Evolutionary conservation across 108 stramenopile genomes (phyloP), one percentile per base, ranked within the genome.

Genomic region (Skeletonema potamos): DNA sequence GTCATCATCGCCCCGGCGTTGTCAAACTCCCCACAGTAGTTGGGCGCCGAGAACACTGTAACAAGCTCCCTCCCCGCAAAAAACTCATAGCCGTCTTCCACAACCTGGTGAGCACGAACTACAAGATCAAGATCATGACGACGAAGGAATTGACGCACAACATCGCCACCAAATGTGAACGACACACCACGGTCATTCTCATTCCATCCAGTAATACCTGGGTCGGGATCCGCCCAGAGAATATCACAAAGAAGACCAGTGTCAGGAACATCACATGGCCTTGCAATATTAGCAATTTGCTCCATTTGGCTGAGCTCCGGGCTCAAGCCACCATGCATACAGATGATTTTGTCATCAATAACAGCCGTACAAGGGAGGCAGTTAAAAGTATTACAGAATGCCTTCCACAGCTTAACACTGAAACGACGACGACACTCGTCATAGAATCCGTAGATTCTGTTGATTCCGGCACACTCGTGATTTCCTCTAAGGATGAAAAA

Each of bases 81-180:
- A 72, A 97, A 96, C 84, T 99, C 99, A 77, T 99, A 99, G 9
- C 99, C 99, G 84, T 99, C 99, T 83, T 99, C 99, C 7, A 99
- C 99, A 12, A 99, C 99, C 85, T 99, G 99, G 79, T 99, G 99
- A 5, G 99, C 99, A 44, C 99, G 75, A 28, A 98, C 98, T 17
- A 99, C 96, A 44, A 99, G 82, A 68, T 99, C 99, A 51, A 99
- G 89, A 82, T 99, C 98, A 70, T 99, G 99, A 54, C 95, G 81
- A 58, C 95, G 87, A 62, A 99, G 94, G 74, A 99, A 99, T 65
- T 97, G 91, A 61, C 92, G 89, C 13, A 98, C 98, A 22, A 99
- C 98, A 83, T 99, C 99, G 32, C 97, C 96, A 26, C 99, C 99
- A 75, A 99, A 99, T 15, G 99, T 99, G 72, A 98, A 99, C 2